phyloP scores from a whole-genome alignment of 345 rosid species.

The Boechera retrofracta region DNA sequence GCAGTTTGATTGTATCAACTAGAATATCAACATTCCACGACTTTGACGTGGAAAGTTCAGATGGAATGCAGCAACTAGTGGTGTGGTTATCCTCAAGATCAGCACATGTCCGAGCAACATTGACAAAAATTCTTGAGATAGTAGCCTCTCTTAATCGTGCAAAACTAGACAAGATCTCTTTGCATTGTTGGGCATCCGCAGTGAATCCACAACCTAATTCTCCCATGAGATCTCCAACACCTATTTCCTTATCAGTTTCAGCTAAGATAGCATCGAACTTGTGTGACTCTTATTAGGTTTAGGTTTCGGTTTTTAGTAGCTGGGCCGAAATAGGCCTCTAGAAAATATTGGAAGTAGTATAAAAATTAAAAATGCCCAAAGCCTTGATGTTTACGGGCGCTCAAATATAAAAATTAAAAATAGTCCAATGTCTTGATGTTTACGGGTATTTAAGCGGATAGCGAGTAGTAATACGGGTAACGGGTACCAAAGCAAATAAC shows the following conservation, averaged over 20 bases:
- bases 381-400: too few species aligned
- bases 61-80: constrained; percentile 55
- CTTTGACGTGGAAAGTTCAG: constrained; percentile 49
- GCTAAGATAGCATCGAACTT: constrained; percentile 81
- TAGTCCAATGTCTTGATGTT: too few species aligned
- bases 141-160: constrained; percentile 47
- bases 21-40: constrained; percentile 84
- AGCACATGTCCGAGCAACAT: constrained; percentile 53
- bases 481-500: too few species aligned
- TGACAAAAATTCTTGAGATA: constrained; percentile 71
- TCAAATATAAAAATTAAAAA: too few species aligned
- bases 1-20: constrained; percentile 69
- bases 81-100: constrained; percentile 47
- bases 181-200: too few species aligned
- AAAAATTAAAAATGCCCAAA: too few species aligned
- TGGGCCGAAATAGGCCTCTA: too few species aligned
- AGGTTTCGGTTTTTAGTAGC: too few species aligned
- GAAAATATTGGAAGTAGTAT: too few species aligned
- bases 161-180: too few species aligned
- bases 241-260: constrained; percentile 82
- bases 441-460: too few species aligned
- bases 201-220: constrained; percentile 62
- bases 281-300: not conserved
- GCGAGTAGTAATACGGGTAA: too few species aligned
- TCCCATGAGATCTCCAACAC: constrained; percentile 76